These are phyloP conservation scores for Graphilbum sp. DNA, from an alignment of 2,329 filamentous ascomycete species.

Conservation along the genomic window DNA sequence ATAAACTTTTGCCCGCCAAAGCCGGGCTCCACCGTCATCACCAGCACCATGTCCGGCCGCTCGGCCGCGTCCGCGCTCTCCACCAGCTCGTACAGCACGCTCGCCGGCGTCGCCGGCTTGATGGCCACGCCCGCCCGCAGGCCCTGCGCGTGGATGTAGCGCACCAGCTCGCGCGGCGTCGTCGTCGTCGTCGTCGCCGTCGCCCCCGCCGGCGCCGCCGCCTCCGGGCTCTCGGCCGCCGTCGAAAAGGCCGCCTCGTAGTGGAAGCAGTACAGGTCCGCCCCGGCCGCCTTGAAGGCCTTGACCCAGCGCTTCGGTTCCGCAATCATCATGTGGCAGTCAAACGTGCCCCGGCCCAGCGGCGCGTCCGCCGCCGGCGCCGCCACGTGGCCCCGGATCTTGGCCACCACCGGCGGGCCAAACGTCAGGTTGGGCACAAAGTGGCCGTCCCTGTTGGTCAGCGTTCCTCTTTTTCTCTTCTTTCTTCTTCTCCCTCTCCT, in stretches of 20 bases:
- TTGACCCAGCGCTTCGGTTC: conserved; percentile 99
- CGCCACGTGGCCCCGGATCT: conserved; percentile 76
- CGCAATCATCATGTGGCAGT: conserved; percentile 99
- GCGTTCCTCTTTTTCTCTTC: not conserved
- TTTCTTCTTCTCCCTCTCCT: not conserved
- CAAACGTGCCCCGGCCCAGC: conserved; percentile 78
- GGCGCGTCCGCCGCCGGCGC: conserved; percentile 29
- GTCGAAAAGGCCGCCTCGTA: conserved; percentile 91
- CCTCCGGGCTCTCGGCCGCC: conserved; percentile 53
- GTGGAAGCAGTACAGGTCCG: conserved; percentile 99
- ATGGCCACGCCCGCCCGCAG: conserved; percentile 90
- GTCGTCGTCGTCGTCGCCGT: conserved; percentile 33
- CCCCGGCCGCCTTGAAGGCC: conserved; percentile 84
- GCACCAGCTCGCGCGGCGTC: conserved; percentile 68
- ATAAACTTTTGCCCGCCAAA: conserved; percentile 99
- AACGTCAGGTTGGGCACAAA: conserved; percentile 99
- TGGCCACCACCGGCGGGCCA: conserved; percentile 84
- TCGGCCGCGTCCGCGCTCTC: conserved; percentile 58
- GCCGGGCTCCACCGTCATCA: conserved; percentile 96
- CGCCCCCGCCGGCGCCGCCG: conserved; percentile 41
- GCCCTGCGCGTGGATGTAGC: conserved; percentile 76
- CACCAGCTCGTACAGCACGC: conserved; percentile 83
- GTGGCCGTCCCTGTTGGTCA: conserved; percentile 81
- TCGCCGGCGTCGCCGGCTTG: conserved; percentile 80
- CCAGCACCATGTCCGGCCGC: conserved; percentile 91